phyloP scores from a whole-genome alignment of 306 rosid species.

The Sicyos edulis region DNA sequence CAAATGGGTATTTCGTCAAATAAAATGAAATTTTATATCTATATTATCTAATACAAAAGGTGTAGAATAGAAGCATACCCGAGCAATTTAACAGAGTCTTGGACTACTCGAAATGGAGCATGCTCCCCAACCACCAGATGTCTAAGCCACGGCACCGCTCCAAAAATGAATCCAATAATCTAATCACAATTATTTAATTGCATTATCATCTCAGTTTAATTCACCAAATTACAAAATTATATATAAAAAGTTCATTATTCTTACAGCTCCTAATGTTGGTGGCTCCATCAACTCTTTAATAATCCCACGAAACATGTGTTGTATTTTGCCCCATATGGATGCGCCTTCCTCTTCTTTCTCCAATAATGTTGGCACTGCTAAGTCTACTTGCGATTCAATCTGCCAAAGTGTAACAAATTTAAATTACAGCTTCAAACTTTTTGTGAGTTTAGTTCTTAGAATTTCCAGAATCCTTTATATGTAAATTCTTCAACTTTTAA shows the following conservation, averaged over 20 bases:
- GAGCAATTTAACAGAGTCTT: conserved; percentile 47
- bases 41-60: too few species aligned
- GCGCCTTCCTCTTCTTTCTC: not conserved
- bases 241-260: conserved; percentile 21
- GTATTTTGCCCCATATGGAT: conserved; percentile 32
- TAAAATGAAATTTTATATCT: too few species aligned
- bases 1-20: too few species aligned
- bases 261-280: conserved; percentile 71
- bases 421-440: too few species aligned
- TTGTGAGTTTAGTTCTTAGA: too few species aligned
- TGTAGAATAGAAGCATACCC: conserved; percentile 41
- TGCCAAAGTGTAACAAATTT: not conserved
- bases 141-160: conserved; percentile 55
- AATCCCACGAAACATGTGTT: conserved; percentile 29
- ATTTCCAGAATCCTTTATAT: too few species aligned
- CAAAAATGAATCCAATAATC: conserved; percentile 66
- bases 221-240: too few species aligned
- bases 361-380: not conserved
- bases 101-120: conserved; percentile 70
- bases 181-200: conserved; percentile 26
- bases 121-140: conserved; percentile 45
- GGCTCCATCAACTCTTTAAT: conserved; percentile 64
- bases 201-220: too few species aligned
- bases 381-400: not conserved
- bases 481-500: too few species aligned